These are phyloP conservation scores for Aspergillus latus DNA, from an alignment of 2,329 filamentous ascomycete species.

Conservation along the genomic window DNA sequence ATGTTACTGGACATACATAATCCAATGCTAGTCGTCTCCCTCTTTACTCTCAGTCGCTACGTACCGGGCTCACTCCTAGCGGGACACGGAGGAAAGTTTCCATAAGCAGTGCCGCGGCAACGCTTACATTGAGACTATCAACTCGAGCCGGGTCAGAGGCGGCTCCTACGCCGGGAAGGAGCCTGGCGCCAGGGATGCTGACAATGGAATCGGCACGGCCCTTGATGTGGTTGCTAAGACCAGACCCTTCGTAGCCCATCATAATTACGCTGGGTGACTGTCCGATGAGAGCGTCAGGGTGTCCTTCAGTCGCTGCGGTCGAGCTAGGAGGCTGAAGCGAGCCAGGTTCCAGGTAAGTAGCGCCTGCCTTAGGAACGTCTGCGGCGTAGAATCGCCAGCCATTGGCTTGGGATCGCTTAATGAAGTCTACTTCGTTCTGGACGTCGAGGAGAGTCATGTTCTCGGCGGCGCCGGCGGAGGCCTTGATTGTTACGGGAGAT, in stretches of 20 bases:
- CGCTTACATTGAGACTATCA: conserved; percentile 91
- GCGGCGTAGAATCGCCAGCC: conserved; percentile 87
- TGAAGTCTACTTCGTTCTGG: conserved; percentile 65
- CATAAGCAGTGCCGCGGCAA: conserved; percentile 73
- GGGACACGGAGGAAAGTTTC: conserved; percentile 41
- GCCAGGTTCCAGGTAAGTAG: conserved; percentile 23
- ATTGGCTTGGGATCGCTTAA: conserved; percentile 63
- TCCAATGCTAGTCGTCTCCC: too few species aligned
- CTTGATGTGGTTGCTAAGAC: conserved; percentile 64
- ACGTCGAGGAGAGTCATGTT: conserved; percentile 72
- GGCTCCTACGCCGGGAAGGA: conserved; percentile 40
- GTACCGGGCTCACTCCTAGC: conserved; percentile 25
- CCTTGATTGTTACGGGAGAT: conserved; percentile 77
- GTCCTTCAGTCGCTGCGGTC: conserved; percentile 25
- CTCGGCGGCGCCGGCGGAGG: conserved; percentile 84
- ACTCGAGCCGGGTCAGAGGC: conserved; percentile 54
- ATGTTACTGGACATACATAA: too few species aligned
- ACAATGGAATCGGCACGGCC: conserved; percentile 64
- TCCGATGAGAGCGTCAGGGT: conserved; percentile 49
- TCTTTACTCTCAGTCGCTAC: too few species aligned
- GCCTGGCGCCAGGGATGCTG: conserved; percentile 59
- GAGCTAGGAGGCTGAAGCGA: conserved; percentile 2
- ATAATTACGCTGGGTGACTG: conserved; percentile 72
- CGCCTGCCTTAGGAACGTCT: conserved; percentile 46
- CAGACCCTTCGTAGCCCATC: conserved; percentile 78